Conservation (phyloP, 352 stramenopile genomes). For the Globisporangium yorkense region DNA sequence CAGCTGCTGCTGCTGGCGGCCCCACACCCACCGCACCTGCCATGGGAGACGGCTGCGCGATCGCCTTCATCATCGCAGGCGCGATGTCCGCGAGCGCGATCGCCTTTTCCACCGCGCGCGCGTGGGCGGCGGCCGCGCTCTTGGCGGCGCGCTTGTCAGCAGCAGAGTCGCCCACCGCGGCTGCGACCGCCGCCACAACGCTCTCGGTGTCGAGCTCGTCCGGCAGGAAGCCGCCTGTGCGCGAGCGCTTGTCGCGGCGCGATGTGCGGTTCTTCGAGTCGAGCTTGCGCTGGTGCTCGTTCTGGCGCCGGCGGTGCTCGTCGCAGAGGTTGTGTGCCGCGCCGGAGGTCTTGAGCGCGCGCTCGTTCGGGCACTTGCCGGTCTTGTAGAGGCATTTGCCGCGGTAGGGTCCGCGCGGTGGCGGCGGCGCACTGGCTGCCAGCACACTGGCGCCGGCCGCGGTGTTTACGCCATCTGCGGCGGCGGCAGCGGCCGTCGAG, state of each 20-base stretch:
- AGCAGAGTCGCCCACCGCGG: neutral
- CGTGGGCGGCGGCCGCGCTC: neutral
- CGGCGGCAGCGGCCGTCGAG: slow-evolving; percentile 11
- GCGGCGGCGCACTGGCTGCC: neutral
- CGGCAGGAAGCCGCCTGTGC: neutral
- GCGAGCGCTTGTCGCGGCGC: slow-evolving; percentile 47
- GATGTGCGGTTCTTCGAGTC: slow-evolving; percentile 76
- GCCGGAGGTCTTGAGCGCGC: slow-evolving; percentile 80
- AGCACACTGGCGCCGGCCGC: too few relatives aligned
- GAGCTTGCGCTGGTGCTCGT: slow-evolving; percentile 85
- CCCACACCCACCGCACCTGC: too few relatives aligned
- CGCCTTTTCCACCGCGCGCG: too few relatives aligned
- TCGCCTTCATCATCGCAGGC: slow-evolving; percentile 6
- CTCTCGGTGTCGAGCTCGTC: neutral
- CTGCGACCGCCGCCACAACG: too few relatives aligned
- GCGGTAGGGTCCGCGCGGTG: slow-evolving; percentile 35
- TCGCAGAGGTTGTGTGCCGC: slow-evolving; percentile 82
- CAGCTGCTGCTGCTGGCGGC: too few relatives aligned
- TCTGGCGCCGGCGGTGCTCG: slow-evolving; percentile 76
- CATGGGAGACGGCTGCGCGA: neutral
- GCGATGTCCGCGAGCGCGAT: slow-evolving; percentile 8
- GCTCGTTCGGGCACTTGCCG: slow-evolving; percentile 82
- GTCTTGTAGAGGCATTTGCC: slow-evolving; percentile 86
- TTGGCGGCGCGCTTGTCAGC: neutral
- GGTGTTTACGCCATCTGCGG: slow-evolving; percentile 17